Evolutionary conservation across 2,329 filamentous ascomycete genomes (phyloP), one percentile per base, ranked within the genome.

Genomic region (Fusarium hostae): DNA sequence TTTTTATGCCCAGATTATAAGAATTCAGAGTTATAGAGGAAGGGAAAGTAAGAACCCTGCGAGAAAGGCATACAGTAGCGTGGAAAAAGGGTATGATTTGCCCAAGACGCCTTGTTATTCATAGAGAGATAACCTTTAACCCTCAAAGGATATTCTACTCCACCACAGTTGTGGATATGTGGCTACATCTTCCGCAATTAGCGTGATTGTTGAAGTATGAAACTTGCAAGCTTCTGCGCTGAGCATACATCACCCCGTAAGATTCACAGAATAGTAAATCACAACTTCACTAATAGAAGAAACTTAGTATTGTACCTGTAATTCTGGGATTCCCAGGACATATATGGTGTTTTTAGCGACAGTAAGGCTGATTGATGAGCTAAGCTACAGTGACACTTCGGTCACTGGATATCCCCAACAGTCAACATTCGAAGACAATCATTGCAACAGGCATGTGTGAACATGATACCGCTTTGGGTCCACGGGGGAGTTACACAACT

Each of bases 11-110:
- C 10, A 4, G 12, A 15, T 2, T n/a, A 24, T 6, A 12, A 26
- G 0, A n/a, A 7, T 15, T 9, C 12, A 28, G 24, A 28, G 12
- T 9, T 13, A 12, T 0, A 15, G 6, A 28, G 0, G 9, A 3
- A 28, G 2, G 28, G 3, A 3, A 9, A 4, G 0, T 5, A 0
- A 28, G 26, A 26, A 9, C 13, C 5, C 6, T 5, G n/a, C 4
- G 6, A 16, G 4, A 6, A 7, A 12, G 2, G 5, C 2, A 30
- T 30, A 22, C 6, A 3, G 13, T 9, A 26, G 5, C 3, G 6
- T 2, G n/a, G 11, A 4, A 8, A 16, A 8, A 4, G 26, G 6
- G 1, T 11, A 48, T 3, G 6, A 2, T 9, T 16, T 30, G 20
- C 0, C 13, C 9, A 16, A 0, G 13, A 30, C 16, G 3, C 12